Evolutionary conservation across 331 rosid species (phyloP), one percentile per base, ranked within the genome.

Genomic region (Phaseolus coccineus): DNA sequence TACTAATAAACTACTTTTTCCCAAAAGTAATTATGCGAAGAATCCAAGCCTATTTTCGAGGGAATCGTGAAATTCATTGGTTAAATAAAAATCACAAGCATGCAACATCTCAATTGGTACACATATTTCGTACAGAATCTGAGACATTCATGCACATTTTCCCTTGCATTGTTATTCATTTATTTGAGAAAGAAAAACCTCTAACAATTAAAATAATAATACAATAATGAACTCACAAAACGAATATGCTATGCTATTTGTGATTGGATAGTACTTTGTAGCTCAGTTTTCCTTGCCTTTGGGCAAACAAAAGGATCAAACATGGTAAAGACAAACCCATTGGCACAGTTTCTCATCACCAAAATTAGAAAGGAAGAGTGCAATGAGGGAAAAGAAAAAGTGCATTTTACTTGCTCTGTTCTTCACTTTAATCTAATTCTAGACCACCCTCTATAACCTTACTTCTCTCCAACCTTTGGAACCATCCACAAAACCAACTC

Each of bases 221-320:
- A 64, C 15, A 73, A 24, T 28, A 24, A 58, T 11, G 24, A 30
- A 30, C 16, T 10, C 4, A 37, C 4, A 35, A 48, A 48, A 57
- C 24, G 58, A 69, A 69, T 2, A 42, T 42, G 13, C 3, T 61
- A 27, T 50, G 68, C 78, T 47, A 30, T 31, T 16, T 50, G 15
- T n/a, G 4, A 22, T 50, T 19, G 25, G 27, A 47, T 69, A 22
- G 14, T 14, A 46, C 74, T 69, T 62, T 69, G 50, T n/a, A 22
- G 3, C 14, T 39, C 3, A 22, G 71, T 69, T 69, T 62, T 27
- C 55, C 10, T 70, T 37, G 72, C 52, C 42, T 24, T 59, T 70
- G 83, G 71, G 44, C 7, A 33, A 70, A 14, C 46, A 47, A 69
- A 77, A 77, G 76, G 69, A 67, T 77, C 47, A 53, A 67, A 53